These are phyloP conservation scores for Dimargaris cristalligena DNA, from an alignment of 192 early-diverging fungal genomes.

Conservation along the genomic window DNA sequence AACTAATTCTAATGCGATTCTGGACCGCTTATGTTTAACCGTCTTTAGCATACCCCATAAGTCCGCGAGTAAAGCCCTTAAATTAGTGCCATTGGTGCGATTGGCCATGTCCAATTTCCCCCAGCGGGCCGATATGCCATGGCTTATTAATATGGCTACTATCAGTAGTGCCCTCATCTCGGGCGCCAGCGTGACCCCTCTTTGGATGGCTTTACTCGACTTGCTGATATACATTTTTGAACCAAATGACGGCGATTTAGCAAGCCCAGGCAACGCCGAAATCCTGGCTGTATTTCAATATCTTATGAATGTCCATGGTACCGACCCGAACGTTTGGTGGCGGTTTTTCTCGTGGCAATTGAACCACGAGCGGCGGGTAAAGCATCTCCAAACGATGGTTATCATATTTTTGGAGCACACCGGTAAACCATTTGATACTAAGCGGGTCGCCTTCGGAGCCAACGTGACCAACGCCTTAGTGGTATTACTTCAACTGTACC, in stretches of 20 bases:
- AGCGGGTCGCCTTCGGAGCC: neutral
- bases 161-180: neutral
- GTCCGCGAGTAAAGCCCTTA: too few species aligned
- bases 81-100: too few species aligned
- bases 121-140: neutral
- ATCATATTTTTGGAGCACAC: neutral
- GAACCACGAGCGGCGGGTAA: neutral
- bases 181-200: neutral
- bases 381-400: neutral
- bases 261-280: neutral
- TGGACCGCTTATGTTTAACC: too few species aligned
- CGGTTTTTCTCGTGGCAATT: neutral
- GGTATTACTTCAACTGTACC: neutral
- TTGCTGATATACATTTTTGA: neutral
- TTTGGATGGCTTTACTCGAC: conserved; percentile 1
- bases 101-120: too few species aligned
- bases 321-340: conserved; percentile 3
- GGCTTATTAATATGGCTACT: neutral
- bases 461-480: neutral
- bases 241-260: neutral
- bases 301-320: neutral
- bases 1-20: too few species aligned
- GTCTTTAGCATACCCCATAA: too few species aligned
- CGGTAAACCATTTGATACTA: neutral
- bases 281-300: neutral